phyloP scores from a whole-genome alignment of 2,329 filamentous ascomycete genomes.

The Pyrenophora seminiperda region DNA sequence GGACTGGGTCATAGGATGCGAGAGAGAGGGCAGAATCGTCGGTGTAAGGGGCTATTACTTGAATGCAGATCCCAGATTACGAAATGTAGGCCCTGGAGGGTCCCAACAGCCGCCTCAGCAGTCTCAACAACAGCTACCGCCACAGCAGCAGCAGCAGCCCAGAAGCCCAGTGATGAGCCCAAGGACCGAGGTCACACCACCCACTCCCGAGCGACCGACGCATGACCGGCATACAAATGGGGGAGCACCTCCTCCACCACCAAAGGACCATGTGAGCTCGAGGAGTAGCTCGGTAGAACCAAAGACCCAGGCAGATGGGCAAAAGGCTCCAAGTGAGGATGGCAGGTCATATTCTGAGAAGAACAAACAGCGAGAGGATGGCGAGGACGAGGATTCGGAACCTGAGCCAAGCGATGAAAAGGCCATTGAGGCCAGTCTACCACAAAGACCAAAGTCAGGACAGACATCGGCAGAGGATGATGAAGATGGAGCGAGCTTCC shows the following conservation, averaged over 20 bases:
- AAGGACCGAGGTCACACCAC: slow-evolving; percentile 57
- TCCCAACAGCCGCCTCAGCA: slow-evolving; percentile 34
- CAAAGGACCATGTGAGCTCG: slow-evolving; percentile 38
- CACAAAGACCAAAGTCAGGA: slow-evolving; percentile 33
- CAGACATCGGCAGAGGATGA: slow-evolving; percentile 38
- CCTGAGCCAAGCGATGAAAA: slow-evolving; percentile 30
- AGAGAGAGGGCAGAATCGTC: slow-evolving; percentile 87
- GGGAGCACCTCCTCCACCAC: slow-evolving; percentile 43
- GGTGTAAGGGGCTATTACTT: slow-evolving; percentile 96
- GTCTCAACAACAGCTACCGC: slow-evolving; percentile 21
- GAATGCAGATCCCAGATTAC: slow-evolving; percentile 74
- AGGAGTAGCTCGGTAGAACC: slow-evolving; percentile 36
- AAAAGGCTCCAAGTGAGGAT: slow-evolving; percentile 44
- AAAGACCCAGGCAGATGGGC: slow-evolving; percentile 39
- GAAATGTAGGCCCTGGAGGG: slow-evolving; percentile 55
- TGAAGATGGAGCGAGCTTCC: slow-evolving; percentile 42
- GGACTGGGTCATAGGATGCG: slow-evolving; percentile 97
- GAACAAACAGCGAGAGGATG: slow-evolving; percentile 31
- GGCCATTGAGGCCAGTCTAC: slow-evolving; percentile 36
- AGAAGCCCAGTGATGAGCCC: slow-evolving; percentile 49
- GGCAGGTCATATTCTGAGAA: slow-evolving; percentile 38
- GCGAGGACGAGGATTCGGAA: slow-evolving; percentile 32
- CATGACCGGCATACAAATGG: slow-evolving; percentile 30
- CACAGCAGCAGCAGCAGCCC: slow-evolving; percentile 31
- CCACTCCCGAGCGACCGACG: slow-evolving; percentile 53